Percentiles rank a stretch among this genome's conserved stretches.
Conservation (phyloP, 495 filamentous ascomycete species). For the Xeromyces bisporus region DNA sequence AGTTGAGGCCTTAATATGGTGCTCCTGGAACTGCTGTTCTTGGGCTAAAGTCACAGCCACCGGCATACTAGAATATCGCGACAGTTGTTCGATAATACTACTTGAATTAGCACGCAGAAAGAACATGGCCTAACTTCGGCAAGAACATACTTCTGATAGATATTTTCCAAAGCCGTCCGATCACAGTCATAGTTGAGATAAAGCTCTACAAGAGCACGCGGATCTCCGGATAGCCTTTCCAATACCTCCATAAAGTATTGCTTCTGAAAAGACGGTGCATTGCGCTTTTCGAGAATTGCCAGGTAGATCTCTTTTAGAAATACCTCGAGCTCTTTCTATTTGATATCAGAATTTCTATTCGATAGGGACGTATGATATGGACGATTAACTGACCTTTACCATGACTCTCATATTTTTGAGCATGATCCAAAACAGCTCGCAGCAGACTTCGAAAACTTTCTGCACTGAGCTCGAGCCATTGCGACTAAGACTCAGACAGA, state of each 20-base stretch:
- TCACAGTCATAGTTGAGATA: constrained; percentile 99
- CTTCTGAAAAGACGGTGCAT: constrained; percentile 77
- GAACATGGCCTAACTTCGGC: not conserved
- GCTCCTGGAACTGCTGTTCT: constrained; percentile 72
- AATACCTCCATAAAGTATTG: constrained; percentile 78
- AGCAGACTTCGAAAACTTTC: constrained; percentile 84
- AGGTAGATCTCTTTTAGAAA: constrained; percentile 97
- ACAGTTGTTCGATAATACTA: constrained; percentile 80
- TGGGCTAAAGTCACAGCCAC: constrained; percentile 56
- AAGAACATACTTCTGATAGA: constrained; percentile 54
- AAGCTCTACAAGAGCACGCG: constrained; percentile 78
- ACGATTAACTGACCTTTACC: constrained; percentile 50
- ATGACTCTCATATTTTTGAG: constrained; percentile 81
- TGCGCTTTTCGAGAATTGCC: constrained; percentile 75
- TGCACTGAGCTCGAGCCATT: constrained; percentile 89
- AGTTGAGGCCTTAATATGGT: constrained; percentile 40
- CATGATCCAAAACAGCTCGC: constrained; percentile 97
- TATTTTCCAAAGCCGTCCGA: constrained; percentile 80
- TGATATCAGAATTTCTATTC: constrained; percentile 4
- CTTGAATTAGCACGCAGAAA: constrained; percentile 7
- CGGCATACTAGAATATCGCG: constrained; percentile 59
- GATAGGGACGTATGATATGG: not conserved
- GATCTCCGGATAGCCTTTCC: constrained; percentile 67
- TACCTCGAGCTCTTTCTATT: constrained; percentile 88
- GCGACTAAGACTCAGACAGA: constrained; percentile 81